Evolutionary conservation across 2,329 filamentous ascomycete genomes (phyloP), one percentile per base, ranked within the genome.

Genomic region (Arthrobotrys sphaeroides): DNA sequence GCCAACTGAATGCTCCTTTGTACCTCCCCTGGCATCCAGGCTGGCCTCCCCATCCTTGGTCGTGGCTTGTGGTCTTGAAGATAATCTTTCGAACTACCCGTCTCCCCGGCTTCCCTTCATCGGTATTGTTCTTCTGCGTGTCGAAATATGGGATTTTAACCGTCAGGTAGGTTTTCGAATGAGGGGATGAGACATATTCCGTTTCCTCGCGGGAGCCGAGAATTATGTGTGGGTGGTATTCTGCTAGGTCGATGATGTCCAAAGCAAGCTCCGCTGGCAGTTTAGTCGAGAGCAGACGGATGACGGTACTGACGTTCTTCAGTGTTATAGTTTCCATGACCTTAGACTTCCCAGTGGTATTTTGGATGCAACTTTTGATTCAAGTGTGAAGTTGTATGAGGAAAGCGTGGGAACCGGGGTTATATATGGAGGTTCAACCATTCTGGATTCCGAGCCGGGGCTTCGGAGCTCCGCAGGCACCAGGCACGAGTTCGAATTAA

Each of bases 251-350:
- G 16, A 69, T 2, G 31, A 69, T 69, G 10, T 42, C 33, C 3
- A 47, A 22, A 10, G 24, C 47, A 4, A 69, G 38, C 18, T 69
- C 65, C 22, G 26, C n/a, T 10, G 65, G 65, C 13, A 69, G 13
- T 13, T 40, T 36, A 9, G 31, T 31, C n/a, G 26, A 38, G 5
- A 65, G 33, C 13, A 53, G 9, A 10, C 12, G n/a, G 7, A 53
- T 10, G 16, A 53, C 45, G 7, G 24, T 38, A n/a, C 13, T 13
- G 33, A 53, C 31, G 31, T 53, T 31, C 3, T 40, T 18, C n/a
- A n/a, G n/a, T n/a, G n/a, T n/a, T n/a, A n/a, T n/a, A n/a, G n/a
- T n/a, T n/a, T n/a, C n/a, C n/a, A n/a, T n/a, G n/a, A n/a, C n/a
- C n/a, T n/a, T n/a, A n/a, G n/a, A n/a, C n/a, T n/a, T n/a, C n/a